A percentile compares a stretch with the other conserved stretches of the same genome.
These are phyloP conservation scores for Tetrapyrgos nigripes DNA, from an alignment of 1,284 basidiomycete species.

Conservation along the genomic window DNA sequence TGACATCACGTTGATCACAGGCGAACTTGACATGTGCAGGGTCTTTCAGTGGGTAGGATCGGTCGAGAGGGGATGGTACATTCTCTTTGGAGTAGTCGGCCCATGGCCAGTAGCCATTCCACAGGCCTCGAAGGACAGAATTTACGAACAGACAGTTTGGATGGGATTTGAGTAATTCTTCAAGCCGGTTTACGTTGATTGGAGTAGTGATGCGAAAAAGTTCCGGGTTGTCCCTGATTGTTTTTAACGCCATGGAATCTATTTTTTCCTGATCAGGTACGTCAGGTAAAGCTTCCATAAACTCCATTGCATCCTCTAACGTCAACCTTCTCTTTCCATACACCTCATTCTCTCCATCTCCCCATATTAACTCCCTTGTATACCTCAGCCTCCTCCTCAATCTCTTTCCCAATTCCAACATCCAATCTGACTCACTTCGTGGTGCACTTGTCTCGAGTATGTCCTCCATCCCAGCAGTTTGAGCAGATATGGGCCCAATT, in stretches of 20 bases:
- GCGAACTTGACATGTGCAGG: slow-evolving; percentile 30
- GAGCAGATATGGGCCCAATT: background rate
- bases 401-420: background rate
- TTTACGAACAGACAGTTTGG: slow-evolving; percentile 42
- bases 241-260: background rate
- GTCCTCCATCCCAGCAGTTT: background rate
- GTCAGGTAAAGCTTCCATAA: background rate
- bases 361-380: background rate
- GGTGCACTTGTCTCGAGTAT: background rate
- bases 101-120: slow-evolving; percentile 49
- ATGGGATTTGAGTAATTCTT: slow-evolving; percentile 34
- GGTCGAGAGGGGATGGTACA: slow-evolving; percentile 32
- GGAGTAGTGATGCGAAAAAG: slow-evolving; percentile 43
- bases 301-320: background rate
- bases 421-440: background rate
- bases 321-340: background rate
- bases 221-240: slow-evolving; percentile 18
- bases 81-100: slow-evolving; percentile 28
- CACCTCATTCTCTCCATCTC: background rate
- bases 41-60: slow-evolving; percentile 18
- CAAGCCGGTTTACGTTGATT: slow-evolving; percentile 37
- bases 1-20: slow-evolving; percentile 36
- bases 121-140: slow-evolving; percentile 37
- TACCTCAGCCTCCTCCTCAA: background rate
- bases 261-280: slow-evolving; percentile 6